phyloP scores from a whole-genome alignment of 2,329 filamentous ascomycete species.

The Neonectria faginata region DNA sequence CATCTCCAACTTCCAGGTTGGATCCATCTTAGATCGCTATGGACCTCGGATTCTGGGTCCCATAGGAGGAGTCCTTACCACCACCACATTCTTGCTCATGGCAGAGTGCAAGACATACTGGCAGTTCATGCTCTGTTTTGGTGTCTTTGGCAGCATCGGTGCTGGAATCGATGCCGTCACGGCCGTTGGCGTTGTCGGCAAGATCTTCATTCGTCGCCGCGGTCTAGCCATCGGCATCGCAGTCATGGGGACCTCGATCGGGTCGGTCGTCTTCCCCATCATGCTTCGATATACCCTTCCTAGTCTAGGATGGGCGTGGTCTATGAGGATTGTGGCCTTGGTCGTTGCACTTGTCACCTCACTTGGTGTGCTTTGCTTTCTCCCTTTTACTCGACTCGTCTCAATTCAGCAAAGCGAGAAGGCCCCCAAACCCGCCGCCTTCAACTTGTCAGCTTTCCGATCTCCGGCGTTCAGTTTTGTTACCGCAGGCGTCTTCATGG shows the following conservation, averaged over 20 bases:
- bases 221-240: constrained; percentile 33
- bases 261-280: constrained; percentile 48
- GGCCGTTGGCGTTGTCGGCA: constrained; percentile 47
- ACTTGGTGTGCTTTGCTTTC: constrained; percentile 49
- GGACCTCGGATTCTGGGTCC: constrained; percentile 55
- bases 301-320: constrained; percentile 48
- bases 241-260: constrained; percentile 38
- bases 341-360: constrained; percentile 39
- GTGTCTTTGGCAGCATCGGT: constrained; percentile 56
- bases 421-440: background rate
- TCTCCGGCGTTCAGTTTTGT: constrained; percentile 54
- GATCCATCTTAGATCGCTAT: constrained; percentile 59
- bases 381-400: constrained; percentile 41
- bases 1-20: constrained; percentile 59
- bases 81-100: constrained; percentile 56
- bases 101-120: constrained; percentile 59
- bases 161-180: constrained; percentile 50
- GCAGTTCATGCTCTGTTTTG: constrained; percentile 59
- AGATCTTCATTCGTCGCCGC: constrained; percentile 33
- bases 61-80: constrained; percentile 49
- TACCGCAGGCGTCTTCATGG: constrained; percentile 53
- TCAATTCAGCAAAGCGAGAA: background rate
- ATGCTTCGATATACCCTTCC: constrained; percentile 44
- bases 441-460: constrained; percentile 55
- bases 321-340: constrained; percentile 47